Evolutionary conservation across 768 basidiomycete species (phyloP).

Genomic region (Chalciporus chontae): DNA sequence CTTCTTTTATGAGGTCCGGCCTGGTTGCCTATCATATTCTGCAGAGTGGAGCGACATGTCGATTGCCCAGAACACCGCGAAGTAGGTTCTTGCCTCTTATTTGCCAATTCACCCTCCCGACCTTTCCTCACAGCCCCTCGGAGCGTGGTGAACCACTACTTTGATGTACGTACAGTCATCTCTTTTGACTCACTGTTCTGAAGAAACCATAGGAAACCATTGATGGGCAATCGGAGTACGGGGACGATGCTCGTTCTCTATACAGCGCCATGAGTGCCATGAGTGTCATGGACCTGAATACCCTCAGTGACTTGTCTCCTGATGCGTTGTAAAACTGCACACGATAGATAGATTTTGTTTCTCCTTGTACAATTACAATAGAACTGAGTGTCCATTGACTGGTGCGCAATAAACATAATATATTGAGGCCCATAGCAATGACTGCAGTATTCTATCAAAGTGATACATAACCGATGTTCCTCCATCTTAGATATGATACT

Average conservation of each 20-base stretch:
- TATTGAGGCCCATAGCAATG: conserved; percentile 32
- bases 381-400: too few species aligned
- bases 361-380: neutral
- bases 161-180: conserved; percentile 61
- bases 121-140: conserved; percentile 61
- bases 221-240: conserved; percentile 67
- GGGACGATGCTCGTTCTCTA: conserved; percentile 64
- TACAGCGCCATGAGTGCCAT: conserved; percentile 62
- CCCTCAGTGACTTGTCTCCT: conserved; percentile 67
- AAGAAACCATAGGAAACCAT: conserved; percentile 58
- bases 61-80: conserved; percentile 90
- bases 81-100: conserved; percentile 49
- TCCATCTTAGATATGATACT: conserved; percentile 32
- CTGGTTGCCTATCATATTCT: conserved; percentile 88
- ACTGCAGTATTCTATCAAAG: conserved; percentile 34
- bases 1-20: conserved; percentile 57
- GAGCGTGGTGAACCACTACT: conserved; percentile 86
- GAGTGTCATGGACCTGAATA: conserved; percentile 53
- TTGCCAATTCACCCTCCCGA: conserved; percentile 2
- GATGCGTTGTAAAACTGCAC: conserved; percentile 50
- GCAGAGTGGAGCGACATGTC: conserved; percentile 84
- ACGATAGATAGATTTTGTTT: neutral
- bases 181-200: neutral
- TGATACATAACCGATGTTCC: conserved; percentile 36
- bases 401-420: conserved; percentile 24